Base-by-base conservation (phyloP, 768 basidiomycete genomes). In the Psilocybe azurescens region DNA sequence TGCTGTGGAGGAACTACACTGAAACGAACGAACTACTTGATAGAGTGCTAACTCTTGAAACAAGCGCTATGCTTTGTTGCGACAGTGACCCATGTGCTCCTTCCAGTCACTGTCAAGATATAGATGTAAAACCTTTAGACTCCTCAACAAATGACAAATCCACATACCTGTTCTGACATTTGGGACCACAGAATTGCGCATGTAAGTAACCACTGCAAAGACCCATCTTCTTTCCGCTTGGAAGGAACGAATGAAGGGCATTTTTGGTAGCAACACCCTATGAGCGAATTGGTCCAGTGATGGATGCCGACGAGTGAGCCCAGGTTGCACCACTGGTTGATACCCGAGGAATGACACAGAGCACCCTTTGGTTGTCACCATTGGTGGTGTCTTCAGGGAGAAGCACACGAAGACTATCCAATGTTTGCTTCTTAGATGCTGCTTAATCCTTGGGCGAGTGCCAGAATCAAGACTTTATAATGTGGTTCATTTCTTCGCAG, bases 21-120 rank as follows among this genome's bases (percentile, higher is more conserved):
- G 24, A 24, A 24, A 24, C 24, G 24, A 24, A 24, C 24, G 24
- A 24, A 24, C 24, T 24, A 24, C 24, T 24, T 24, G 24, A 18
- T 18, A 48, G 47, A 48, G 47, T 14, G n/a, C n/a, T 14, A 18
- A 48, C 8, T 7, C 47, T 18, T 16, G 47, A 8, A 16, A 29
- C 11, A 18, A 50, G 20, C 14, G 18, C n/a, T 46, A 13, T 38
- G 20, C 16, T 46, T 5, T 48, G 38, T 20, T 24, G 48, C 18
- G 1, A 36, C 56, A 57, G 33, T 57, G 56, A 16, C 24, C 47
- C 47, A 48, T 57, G 56, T 57, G 56, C 14, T 11, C 30, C 32
- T 47, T 57, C 56, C 56, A 57, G 29, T 57, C 56, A 13, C 56
- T 57, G n/a, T 18, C n/a, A 48, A 36, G 29, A 32, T 8, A 32